Evolutionary conservation across 305 asterid species (phyloP), one percentile per base, ranked within the genome.

Genomic region (Fraxinus platypoda): DNA sequence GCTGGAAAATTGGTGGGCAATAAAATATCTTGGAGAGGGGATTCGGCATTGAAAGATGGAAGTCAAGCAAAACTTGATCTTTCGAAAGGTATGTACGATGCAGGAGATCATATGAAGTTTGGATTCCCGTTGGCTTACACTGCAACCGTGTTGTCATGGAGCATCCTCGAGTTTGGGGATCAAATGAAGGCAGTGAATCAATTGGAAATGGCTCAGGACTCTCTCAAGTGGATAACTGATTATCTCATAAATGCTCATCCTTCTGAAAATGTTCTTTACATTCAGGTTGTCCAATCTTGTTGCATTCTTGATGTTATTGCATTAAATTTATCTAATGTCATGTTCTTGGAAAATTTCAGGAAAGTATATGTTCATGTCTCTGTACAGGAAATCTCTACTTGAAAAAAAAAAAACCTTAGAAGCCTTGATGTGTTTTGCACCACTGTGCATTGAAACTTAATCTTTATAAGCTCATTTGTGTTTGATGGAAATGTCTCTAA

Each of bases 121-220:
- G 94, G 94, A 37, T 94, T 96, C 83, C 99, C 98, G 0, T 87
- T 96, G 98, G 98, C 99, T 82, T 96, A 81, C 90, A 96, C 98
- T 2, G 98, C 99, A 54, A 92, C 98, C 0, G 95, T 96, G 43
- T 46, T 94, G 82, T 94, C 99, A 8, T 96, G 99, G 99, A 75
- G 94, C 23, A 93, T 96, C 72, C 97, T 96, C 30, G 99, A 96
- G 90, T 96, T 93, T 80, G 98, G 99, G 6, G 93, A 96, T 84
- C 99, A 93, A 86, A 91, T 94, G 99, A 87, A 89, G 83, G 94
- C 76, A 64, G 91, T 87, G 26, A 73, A 87, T 86, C 97, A 92
- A 66, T 82, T 94, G 82, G 91, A 91, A 62, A 84, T 93, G 13
- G 96, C 97, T 79, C 90, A 87, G 70, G 94, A 84, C 81, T 93